Conservation (phyloP, 78 protist genomes). For the Speleostelium caveatum region DNA sequence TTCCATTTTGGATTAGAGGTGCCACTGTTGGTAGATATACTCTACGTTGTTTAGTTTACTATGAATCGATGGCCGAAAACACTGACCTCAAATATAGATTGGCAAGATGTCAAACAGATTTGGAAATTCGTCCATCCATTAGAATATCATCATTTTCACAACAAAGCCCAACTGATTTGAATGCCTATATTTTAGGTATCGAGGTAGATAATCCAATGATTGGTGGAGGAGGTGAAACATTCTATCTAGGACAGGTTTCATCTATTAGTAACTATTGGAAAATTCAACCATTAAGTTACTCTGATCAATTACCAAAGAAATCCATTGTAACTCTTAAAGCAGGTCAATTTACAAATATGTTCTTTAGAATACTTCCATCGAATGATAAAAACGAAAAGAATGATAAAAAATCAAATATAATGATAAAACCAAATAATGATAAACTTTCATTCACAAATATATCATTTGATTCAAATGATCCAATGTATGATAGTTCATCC, state of each 20-base stretch:
- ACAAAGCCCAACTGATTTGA: slow-evolving; percentile 32
- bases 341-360: slow-evolving; percentile 63
- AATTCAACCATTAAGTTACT: slow-evolving; percentile 32
- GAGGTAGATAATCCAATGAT: slow-evolving; percentile 73
- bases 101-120: slow-evolving; percentile 70
- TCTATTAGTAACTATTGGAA: slow-evolving; percentile 53
- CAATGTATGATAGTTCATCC: slow-evolving; percentile 65
- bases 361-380: slow-evolving; percentile 45
- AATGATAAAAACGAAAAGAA: background rate
- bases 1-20: slow-evolving; percentile 73
- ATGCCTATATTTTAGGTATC: slow-evolving; percentile 41
- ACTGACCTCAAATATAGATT: slow-evolving; percentile 66
- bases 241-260: slow-evolving; percentile 44
- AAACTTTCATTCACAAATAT: slow-evolving; percentile 50
- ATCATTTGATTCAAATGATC: slow-evolving; percentile 34
- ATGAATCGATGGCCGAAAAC: slow-evolving; percentile 65
- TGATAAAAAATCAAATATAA: background rate
- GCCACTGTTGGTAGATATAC: slow-evolving; percentile 40
- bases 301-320: slow-evolving; percentile 17
- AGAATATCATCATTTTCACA: slow-evolving; percentile 58
- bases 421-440: background rate
- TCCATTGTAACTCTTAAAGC: slow-evolving; percentile 37
- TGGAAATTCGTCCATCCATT: slow-evolving; percentile 44
- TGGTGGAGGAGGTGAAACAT: slow-evolving; percentile 60
- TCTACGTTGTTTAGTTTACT: slow-evolving; percentile 62